A percentile compares a stretch with the other conserved stretches of the same genome.
Conservation (phyloP, 2,329 filamentous ascomycete genomes). For the Neophaeococcomyces aloes region DNA sequence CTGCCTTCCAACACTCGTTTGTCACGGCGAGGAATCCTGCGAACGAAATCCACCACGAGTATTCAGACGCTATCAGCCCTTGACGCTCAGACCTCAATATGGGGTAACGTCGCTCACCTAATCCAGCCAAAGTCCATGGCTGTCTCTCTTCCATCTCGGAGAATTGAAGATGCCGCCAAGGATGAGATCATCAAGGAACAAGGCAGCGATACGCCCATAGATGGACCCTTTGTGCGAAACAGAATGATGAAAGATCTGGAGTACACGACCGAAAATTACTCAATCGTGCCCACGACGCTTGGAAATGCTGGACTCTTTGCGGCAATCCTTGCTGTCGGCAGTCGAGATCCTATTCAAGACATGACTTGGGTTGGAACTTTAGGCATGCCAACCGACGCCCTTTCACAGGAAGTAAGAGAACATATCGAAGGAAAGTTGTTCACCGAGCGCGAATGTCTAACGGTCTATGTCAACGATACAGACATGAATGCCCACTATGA, state of each 20-base stretch:
- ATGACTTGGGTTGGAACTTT: conserved; percentile 86
- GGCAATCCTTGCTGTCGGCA: conserved; percentile 66
- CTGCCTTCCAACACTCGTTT: conserved; percentile 5
- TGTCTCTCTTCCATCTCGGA: conserved; percentile 61
- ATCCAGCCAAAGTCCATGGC: conserved; percentile 72
- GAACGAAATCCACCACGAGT: conserved; percentile 25
- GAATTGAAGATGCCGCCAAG: conserved; percentile 56
- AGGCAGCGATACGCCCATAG: conserved; percentile 4
- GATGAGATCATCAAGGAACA: conserved; percentile 10
- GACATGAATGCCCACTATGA: conserved; percentile 92
- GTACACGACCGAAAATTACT: conserved; percentile 72
- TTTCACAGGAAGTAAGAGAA: conserved; percentile 63
- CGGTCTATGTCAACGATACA: conserved; percentile 78
- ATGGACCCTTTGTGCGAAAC: conserved; percentile 27
- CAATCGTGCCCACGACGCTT: conserved; percentile 72
- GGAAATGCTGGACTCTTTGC: conserved; percentile 89
- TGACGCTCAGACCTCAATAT: conserved; percentile 65
- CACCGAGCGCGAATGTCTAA: conserved; percentile 69
- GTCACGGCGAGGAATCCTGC: conserved; percentile 21
- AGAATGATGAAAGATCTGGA: conserved; percentile 51
- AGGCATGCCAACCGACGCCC: conserved; percentile 84
- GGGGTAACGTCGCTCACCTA: conserved; percentile 54
- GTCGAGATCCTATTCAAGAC: conserved; percentile 59
- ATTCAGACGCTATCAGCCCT: conserved; percentile 29
- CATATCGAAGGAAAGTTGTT: conserved; percentile 75